phyloP scores from a whole-genome alignment of 1,284 basidiomycete genomes.

The Ustilago curta region DNA sequence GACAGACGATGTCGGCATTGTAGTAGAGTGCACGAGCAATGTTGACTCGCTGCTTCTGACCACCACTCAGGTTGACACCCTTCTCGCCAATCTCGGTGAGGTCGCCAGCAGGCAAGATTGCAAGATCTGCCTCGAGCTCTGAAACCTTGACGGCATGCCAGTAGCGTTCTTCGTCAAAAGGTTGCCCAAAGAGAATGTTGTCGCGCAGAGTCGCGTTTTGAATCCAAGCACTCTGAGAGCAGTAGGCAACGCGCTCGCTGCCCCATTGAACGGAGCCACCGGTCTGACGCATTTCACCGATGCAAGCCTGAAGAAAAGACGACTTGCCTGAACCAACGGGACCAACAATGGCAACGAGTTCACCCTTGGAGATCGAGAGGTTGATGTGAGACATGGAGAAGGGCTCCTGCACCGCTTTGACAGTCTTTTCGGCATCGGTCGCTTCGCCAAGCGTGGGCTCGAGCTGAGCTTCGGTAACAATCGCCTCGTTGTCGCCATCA shows the following conservation, averaged over 20 bases:
- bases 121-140: conserved; percentile 74
- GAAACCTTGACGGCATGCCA: conserved; percentile 61
- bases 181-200: conserved; percentile 71
- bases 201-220: conserved; percentile 81
- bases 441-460: conserved; percentile 31
- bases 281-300: conserved; percentile 66
- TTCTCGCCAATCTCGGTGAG: conserved; percentile 76
- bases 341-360: conserved; percentile 65
- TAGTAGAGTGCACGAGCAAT: conserved; percentile 81
- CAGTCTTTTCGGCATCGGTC: conserved; percentile 20
- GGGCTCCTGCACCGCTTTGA: conserved; percentile 41
- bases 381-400: conserved; percentile 58
- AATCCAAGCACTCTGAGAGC: conserved; percentile 88
- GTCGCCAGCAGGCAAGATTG: conserved; percentile 80
- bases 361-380: conserved; percentile 47
- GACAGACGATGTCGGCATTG: conserved; percentile 76
- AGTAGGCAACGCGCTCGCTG: conserved; percentile 76
- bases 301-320: conserved; percentile 62
- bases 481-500: conserved; percentile 35
- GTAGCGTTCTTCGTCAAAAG: conserved; percentile 73
- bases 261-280: conserved; percentile 62
- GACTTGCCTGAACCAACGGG: conserved; percentile 68
- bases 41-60: conserved; percentile 78
- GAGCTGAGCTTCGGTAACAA: conserved; percentile 33
- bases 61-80: conserved; percentile 72